Conservation (phyloP, 768 basidiomycete genomes). For the Imleria badia region DNA sequence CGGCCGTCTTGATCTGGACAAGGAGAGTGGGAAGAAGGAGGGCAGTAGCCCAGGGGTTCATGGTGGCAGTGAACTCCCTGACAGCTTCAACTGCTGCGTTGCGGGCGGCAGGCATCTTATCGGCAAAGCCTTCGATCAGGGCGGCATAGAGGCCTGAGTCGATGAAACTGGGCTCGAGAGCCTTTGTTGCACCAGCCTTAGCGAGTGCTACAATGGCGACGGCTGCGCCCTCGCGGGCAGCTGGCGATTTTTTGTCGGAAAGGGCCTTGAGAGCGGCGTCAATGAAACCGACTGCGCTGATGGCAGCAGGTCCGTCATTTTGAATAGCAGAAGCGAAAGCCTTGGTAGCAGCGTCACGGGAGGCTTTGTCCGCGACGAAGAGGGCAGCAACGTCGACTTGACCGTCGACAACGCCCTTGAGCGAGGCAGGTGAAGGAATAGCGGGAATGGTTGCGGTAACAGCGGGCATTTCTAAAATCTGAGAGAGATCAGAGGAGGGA, state of each 20-base stretch:
- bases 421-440: conserved; percentile 61
- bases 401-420: conserved; percentile 68
- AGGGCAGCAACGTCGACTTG: conserved; percentile 73
- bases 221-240: conserved; percentile 87
- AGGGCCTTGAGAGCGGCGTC: conserved; percentile 82
- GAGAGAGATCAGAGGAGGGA: not conserved
- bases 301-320: conserved; percentile 81
- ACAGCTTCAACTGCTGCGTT: conserved; percentile 84
- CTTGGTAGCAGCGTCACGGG: conserved; percentile 69
- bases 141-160: conserved; percentile 82
- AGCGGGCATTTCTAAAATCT: conserved; percentile 78
- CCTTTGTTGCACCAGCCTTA: conserved; percentile 68
- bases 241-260: conserved; percentile 92
- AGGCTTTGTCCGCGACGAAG: conserved; percentile 82
- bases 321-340: conserved; percentile 70
- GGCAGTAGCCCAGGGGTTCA: conserved; percentile 87
- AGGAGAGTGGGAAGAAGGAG: conserved; percentile 86
- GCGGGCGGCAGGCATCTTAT: conserved; percentile 89
- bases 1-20: conserved; percentile 90
- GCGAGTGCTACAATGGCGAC: conserved; percentile 65
- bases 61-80: conserved; percentile 65
- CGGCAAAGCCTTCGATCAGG: conserved; percentile 90
- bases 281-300: conserved; percentile 66
- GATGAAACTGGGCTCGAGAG: conserved; percentile 87
- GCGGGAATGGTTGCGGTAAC: conserved; percentile 63